Evolutionary conservation across 441 rosid genomes (phyloP), one percentile per base, ranked within the genome.

Genomic region (Corymbia citriodora): DNA sequence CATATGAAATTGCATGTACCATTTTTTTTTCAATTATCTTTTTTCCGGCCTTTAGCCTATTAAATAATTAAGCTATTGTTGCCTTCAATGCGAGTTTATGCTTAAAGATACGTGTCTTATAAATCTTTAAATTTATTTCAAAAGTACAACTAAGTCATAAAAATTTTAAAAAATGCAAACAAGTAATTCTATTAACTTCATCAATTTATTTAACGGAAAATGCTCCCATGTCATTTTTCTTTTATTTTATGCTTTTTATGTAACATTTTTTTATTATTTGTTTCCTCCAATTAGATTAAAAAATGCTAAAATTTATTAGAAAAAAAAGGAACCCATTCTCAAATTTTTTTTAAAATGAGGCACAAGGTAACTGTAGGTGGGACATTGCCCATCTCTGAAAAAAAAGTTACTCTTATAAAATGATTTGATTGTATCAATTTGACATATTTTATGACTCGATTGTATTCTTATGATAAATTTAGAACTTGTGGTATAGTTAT

Each of bases 41-140:
- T 4, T 68, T 57, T 57, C 23, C 13, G 0, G 13, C 29, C 63
- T 57, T 57, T 57, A 23, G 63, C 63, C 63, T 23, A 57, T 57
- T 10, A 57, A 2, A 57, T 23, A 10, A 23, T 57, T 57, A 57
- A 57, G 63, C 29, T 57, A 23, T 57, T 57, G 23, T 57, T 7
- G 29, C 10, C 13, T 23, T 57, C 29, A 10, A 1, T 27, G 7
- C 27, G 29, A 57, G 63, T 23, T 57, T 40, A 40, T 40, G 6
- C 45, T 59, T 4, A 3, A 10, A 5, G n/a, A 59, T 8, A 21
- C 1, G 25, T 4, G 3, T 3, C 5, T 3, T 4, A 5, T 1
- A 59, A 59, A 0, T 12, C 7, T 2, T 0, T 9, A 17, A 17
- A 33, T 0, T 33, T 33, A 1, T 59, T 33, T 3, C 1, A 72